Conservation (phyloP, 495 filamentous ascomycete genomes). For the Xylaria curta region DNA sequence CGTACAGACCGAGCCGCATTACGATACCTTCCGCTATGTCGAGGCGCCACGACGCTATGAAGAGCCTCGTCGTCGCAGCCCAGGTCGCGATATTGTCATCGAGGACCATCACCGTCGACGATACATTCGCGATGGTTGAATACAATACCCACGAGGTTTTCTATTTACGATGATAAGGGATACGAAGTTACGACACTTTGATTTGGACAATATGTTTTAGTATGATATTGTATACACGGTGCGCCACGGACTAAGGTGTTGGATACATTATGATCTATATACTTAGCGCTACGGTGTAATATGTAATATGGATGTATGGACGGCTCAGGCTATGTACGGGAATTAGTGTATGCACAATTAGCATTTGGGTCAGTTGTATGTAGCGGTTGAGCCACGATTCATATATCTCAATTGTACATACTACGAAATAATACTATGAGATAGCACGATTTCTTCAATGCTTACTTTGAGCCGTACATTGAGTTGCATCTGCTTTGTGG, state of each 20-base stretch:
- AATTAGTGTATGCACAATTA: neutral
- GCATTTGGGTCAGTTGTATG: conserved; percentile 3
- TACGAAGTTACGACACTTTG: conserved; percentile 12
- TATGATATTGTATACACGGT: conserved; percentile 8
- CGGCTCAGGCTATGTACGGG: conserved; percentile 6
- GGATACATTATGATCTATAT: neutral
- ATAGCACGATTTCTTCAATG: neutral
- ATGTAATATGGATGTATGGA: neutral
- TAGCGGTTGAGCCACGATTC: neutral
- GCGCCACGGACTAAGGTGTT: conserved; percentile 1
- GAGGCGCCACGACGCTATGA: conserved; percentile 48
- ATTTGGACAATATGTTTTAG: neutral
- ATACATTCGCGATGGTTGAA: conserved; percentile 30
- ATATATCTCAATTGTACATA: neutral
- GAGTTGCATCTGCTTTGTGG: neutral
- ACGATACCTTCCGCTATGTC: conserved; percentile 56
- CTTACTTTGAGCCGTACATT: neutral
- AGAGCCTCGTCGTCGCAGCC: conserved; percentile 29
- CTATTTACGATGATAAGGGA: neutral
- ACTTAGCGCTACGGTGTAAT: neutral
- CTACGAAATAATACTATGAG: neutral
- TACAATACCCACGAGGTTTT: neutral
- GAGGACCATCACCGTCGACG: conserved; percentile 39
- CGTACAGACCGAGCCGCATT: conserved; percentile 43
- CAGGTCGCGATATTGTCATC: conserved; percentile 39